Evolutionary conservation across 805 yeast genomes (phyloP).

Genomic region (Alloascoidea africana): DNA sequence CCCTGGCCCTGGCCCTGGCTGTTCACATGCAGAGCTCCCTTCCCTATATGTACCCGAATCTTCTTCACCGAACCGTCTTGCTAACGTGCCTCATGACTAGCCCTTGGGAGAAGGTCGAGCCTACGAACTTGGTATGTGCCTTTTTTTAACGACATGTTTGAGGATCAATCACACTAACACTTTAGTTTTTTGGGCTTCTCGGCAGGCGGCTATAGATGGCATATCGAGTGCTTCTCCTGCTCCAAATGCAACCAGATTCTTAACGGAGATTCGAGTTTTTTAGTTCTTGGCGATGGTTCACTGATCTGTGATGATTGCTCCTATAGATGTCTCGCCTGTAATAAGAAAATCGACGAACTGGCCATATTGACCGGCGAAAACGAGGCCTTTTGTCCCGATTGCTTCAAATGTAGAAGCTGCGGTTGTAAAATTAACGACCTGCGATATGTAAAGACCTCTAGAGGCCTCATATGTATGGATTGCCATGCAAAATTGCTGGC

Average conservation of each 20-base stretch:
- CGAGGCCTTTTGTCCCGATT: slow-evolving; percentile 82
- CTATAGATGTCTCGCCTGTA: slow-evolving; percentile 78
- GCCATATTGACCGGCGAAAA: slow-evolving; percentile 84
- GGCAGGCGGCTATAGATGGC: slow-evolving; percentile 86
- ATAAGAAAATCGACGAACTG: slow-evolving; percentile 76
- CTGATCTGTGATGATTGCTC: slow-evolving; percentile 84
- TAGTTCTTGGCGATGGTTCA: slow-evolving; percentile 87
- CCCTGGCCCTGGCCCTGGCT: neutral
- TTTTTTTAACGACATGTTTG: neutral
- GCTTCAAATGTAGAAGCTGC: slow-evolving; percentile 86
- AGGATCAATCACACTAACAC: too few species aligned
- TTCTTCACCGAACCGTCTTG: too few species aligned
- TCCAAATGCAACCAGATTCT: slow-evolving; percentile 65
- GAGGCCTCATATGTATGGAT: slow-evolving; percentile 83
- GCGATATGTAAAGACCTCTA: slow-evolving; percentile 83
- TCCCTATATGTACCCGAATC: too few species aligned
- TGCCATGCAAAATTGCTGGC: slow-evolving; percentile 79
- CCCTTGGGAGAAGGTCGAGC: slow-evolving; percentile 27
- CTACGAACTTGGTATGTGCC: slow-evolving; percentile 46
- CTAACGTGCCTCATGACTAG: too few species aligned
- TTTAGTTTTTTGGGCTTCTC: neutral
- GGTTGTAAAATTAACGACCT: slow-evolving; percentile 74
- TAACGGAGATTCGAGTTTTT: slow-evolving; percentile 78
- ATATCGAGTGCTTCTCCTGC: slow-evolving; percentile 82
- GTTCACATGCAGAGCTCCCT: too few species aligned